These are phyloP conservation scores for Colletotrichum paranaense DNA, from an alignment of 2,329 filamentous ascomycete species.

Conservation along the genomic window DNA sequence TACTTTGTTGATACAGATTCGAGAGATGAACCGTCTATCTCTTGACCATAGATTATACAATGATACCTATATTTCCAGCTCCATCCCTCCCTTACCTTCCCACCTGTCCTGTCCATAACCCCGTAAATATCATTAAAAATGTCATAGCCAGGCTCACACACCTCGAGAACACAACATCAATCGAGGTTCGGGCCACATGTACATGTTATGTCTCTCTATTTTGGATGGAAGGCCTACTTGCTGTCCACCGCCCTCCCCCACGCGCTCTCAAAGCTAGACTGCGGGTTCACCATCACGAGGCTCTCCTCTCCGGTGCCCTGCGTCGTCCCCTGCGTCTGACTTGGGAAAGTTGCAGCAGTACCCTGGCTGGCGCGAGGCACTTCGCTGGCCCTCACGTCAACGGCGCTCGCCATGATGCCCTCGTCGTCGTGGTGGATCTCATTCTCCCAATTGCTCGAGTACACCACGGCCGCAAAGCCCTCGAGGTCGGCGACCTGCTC, in stretches of 20 bases:
- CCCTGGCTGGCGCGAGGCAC: slow-evolving; percentile 37
- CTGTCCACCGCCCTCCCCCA: slow-evolving; percentile 74
- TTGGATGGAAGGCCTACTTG: slow-evolving; percentile 26
- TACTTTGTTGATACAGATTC: slow-evolving; percentile 20
- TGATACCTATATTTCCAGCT: slow-evolving; percentile 26
- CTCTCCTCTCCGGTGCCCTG: slow-evolving; percentile 57
- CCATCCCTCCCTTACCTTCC: neutral
- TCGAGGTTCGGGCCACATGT: neutral
- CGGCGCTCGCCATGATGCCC: slow-evolving; percentile 50
- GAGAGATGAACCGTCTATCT: slow-evolving; percentile 31
- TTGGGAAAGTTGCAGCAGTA: slow-evolving; percentile 34
- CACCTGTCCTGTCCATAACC: neutral
- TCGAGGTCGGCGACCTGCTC: slow-evolving; percentile 81
- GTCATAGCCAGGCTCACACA: neutral
- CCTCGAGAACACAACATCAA: neutral
- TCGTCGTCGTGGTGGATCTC: slow-evolving; percentile 64
- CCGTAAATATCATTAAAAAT: slow-evolving; percentile 23
- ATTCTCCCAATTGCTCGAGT: slow-evolving; percentile 84
- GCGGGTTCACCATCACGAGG: slow-evolving; percentile 62
- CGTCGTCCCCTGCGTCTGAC: slow-evolving; percentile 39
- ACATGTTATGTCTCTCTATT: neutral
- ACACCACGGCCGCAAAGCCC: slow-evolving; percentile 88
- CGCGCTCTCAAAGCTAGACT: slow-evolving; percentile 71
- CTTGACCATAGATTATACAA: slow-evolving; percentile 34
- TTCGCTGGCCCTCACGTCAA: slow-evolving; percentile 45